These are phyloP conservation scores for Lyophyllum atratum DNA, from an alignment of 768 basidiomycete species.

Conservation along the genomic window DNA sequence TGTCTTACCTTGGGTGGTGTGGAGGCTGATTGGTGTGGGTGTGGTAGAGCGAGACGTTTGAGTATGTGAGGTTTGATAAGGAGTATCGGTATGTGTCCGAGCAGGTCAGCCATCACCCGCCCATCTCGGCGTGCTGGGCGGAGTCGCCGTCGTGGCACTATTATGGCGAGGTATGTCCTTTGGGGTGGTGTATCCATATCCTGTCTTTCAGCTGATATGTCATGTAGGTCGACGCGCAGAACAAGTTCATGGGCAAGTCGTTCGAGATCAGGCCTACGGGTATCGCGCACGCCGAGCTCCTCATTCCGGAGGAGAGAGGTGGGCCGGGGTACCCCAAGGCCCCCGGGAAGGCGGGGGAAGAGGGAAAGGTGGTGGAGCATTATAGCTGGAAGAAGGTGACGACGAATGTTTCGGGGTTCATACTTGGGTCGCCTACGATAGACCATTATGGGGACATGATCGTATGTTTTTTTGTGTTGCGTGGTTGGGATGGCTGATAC, in stretches of 20 bases:
- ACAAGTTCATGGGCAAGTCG: slow-evolving; percentile 94
- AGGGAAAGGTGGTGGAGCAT: slow-evolving; percentile 78
- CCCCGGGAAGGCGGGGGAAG: slow-evolving; percentile 34
- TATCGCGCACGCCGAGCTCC: slow-evolving; percentile 85
- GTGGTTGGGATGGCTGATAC: not conserved
- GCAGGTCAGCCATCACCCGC: slow-evolving; percentile 97
- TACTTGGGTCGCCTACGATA: slow-evolving; percentile 84
- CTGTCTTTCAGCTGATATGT: not conserved
- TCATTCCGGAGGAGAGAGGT: slow-evolving; percentile 63
- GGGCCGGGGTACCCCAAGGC: slow-evolving; percentile 65
- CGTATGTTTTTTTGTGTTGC: slow-evolving; percentile 46
- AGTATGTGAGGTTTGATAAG: slow-evolving; percentile 86
- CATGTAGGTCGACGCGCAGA: slow-evolving; percentile 87
- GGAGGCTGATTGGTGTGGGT: slow-evolving; percentile 1
- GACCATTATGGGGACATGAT: slow-evolving; percentile 96
- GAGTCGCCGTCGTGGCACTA: slow-evolving; percentile 91
- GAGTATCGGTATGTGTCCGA: slow-evolving; percentile 93
- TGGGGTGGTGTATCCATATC: not conserved
- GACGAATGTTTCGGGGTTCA: slow-evolving; percentile 89
- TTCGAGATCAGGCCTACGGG: slow-evolving; percentile 97
- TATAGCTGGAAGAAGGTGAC: slow-evolving; percentile 97
- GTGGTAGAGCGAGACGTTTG: slow-evolving; percentile 85
- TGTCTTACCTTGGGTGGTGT: not conserved
- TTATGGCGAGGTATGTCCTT: slow-evolving; percentile 74
- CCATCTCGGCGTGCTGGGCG: slow-evolving; percentile 94